A percentile compares a stretch with the other conserved stretches of the same genome.
phyloP scores from a whole-genome alignment of 1,139 yeast genomes.

The Scheffersomyces parashehatae region DNA sequence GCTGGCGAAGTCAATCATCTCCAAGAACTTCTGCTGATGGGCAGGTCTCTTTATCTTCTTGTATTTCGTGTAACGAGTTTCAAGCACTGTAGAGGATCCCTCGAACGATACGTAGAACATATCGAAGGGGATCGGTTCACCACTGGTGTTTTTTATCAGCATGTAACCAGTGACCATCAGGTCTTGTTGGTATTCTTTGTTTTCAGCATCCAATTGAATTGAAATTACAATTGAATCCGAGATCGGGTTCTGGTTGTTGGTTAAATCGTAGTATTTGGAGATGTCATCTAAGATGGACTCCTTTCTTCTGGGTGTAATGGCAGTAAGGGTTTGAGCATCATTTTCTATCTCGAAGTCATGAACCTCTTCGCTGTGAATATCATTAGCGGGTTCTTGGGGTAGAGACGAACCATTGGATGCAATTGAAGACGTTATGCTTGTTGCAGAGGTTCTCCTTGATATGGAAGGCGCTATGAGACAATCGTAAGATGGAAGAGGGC shows the following conservation, averaged over 20 bases:
- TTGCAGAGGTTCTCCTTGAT: too few species aligned
- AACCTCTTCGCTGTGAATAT: too few species aligned
- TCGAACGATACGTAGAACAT: conserved; percentile 19
- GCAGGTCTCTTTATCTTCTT: neutral
- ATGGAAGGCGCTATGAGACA: neutral
- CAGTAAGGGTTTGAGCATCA: neutral
- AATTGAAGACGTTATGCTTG: too few species aligned
- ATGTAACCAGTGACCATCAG: conserved; percentile 14
- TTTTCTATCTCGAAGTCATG: too few species aligned
- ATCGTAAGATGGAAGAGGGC: neutral
- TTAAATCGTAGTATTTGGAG: conserved; percentile 11
- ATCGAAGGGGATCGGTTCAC: conserved; percentile 13
- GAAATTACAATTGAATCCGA: conserved; percentile 9
- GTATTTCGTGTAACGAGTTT: conserved; percentile 6
- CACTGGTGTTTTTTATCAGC: conserved; percentile 9
- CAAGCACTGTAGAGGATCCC: conserved; percentile 7
- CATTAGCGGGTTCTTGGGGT: too few species aligned
- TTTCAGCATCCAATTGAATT: conserved; percentile 10
- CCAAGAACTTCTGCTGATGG: conserved; percentile 8
- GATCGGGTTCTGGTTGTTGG: conserved; percentile 9
- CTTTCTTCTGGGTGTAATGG: too few species aligned
- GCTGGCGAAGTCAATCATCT: conserved; percentile 18
- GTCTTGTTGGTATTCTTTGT: neutral
- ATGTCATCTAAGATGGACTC: conserved; percentile 17
- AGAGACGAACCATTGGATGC: too few species aligned